A percentile compares a stretch with the other conserved stretches of the same genome.
phyloP scores from a whole-genome alignment of 306 rosid species.

The Citrullus colocynthis region DNA sequence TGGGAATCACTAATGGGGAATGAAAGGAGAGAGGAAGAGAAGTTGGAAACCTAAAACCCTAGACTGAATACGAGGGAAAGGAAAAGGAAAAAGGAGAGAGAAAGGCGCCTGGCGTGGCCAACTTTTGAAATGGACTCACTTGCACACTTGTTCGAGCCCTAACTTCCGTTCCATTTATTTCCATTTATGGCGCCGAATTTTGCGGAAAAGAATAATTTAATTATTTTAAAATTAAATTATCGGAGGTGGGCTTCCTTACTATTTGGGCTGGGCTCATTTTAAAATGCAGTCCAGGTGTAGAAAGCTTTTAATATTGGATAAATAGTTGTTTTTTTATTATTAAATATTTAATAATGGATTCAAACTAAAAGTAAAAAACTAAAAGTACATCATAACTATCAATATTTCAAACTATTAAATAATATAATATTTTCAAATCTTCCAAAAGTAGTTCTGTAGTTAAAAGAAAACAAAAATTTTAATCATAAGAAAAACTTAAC shows the following conservation, averaged over 20 bases:
- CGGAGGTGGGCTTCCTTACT: neutral
- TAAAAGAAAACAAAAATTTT: no score
- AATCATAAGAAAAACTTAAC: no score
- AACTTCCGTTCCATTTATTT: slow-evolving; percentile 17
- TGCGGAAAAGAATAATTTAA: neutral
- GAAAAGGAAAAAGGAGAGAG: neutral
- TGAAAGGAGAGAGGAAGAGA: slow-evolving; percentile 1
- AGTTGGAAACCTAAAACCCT: slow-evolving; percentile 62
- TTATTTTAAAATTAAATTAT: neutral
- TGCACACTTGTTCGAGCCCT: slow-evolving; percentile 14
- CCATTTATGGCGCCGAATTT: slow-evolving; percentile 6
- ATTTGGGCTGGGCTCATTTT: neutral
- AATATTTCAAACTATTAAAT: no score
- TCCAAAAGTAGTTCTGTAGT: no score
- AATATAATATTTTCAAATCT: no score
- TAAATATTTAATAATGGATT: no score
- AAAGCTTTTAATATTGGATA: no score
- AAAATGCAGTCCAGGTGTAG: neutral
- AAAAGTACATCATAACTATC: no score
- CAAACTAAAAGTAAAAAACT: no score
- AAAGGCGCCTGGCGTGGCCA: slow-evolving; percentile 25
- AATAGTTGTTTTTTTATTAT: no score
- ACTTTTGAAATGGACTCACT: slow-evolving; percentile 20
- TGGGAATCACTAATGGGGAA: neutral
- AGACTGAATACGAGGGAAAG: slow-evolving; percentile 18